Conservation (phyloP, 805 yeast genomes). For the Suhomyces prunicola region DNA sequence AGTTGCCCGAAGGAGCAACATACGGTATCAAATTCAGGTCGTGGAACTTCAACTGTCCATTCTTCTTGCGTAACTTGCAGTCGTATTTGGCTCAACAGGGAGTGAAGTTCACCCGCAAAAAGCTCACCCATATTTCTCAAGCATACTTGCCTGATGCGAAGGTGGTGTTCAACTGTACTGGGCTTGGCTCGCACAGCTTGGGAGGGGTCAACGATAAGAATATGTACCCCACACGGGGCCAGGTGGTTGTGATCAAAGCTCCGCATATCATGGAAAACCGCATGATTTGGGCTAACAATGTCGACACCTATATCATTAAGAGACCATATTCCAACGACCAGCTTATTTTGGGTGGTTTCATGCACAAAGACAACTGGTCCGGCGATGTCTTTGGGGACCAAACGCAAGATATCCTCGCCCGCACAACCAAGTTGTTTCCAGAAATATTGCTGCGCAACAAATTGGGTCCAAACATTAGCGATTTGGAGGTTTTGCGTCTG, state of each 20-base stretch:
- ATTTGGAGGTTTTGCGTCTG: constrained; percentile 55
- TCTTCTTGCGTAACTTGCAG: constrained; percentile 49
- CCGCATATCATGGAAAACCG: constrained; percentile 62
- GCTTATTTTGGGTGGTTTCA: constrained; percentile 71
- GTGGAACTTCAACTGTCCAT: constrained; percentile 74
- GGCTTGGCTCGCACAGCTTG: constrained; percentile 61
- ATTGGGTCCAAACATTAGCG: constrained; percentile 28
- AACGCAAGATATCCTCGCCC: constrained; percentile 56
- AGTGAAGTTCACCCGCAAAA: constrained; percentile 47
- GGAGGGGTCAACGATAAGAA: constrained; percentile 63
- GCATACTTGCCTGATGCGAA: constrained; percentile 43
- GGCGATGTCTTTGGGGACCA: constrained; percentile 56
- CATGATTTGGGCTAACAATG: constrained; percentile 58
- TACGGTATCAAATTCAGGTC: constrained; percentile 58
- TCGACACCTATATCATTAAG: constrained; percentile 67
- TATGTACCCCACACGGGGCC: constrained; percentile 77
- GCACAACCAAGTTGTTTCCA: constrained; percentile 55
- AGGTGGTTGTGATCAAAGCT: constrained; percentile 68
- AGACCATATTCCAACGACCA: constrained; percentile 66
- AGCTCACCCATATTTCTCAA: constrained; percentile 53
- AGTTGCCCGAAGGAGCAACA: constrained; percentile 48
- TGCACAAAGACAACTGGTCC: constrained; percentile 62
- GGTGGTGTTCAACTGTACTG: constrained; percentile 72
- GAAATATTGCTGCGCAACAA: constrained; percentile 40
- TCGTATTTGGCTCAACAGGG: constrained; percentile 45